Evolutionary conservation across 768 basidiomycete genomes (phyloP).

Genomic region (Fomitopsis serialis): DNA sequence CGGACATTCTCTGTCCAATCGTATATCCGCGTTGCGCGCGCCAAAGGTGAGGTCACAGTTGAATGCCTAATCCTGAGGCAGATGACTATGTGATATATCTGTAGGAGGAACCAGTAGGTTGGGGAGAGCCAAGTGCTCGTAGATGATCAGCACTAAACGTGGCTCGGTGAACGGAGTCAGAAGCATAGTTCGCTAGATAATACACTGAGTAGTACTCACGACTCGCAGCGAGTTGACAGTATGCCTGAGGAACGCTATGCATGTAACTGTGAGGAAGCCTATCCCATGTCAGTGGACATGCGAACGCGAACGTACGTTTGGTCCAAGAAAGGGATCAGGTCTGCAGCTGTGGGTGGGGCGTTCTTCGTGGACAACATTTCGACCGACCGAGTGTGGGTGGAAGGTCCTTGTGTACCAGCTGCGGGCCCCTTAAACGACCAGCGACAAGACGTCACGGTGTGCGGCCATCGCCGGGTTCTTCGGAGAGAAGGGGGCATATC

Average conservation of each 20-base stretch:
- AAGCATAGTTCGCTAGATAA: not conserved
- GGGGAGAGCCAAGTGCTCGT: slow-evolving; percentile 11
- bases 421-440: no score
- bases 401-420: no score
- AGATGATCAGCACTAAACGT: slow-evolving; percentile 4
- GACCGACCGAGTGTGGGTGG: no score
- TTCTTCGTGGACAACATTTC: not conserved
- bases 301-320: not conserved
- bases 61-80: no score
- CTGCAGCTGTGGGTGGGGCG: not conserved
- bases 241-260: not conserved
- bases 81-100: no score
- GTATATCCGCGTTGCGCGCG: no score
- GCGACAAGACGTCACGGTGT: no score
- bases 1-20: no score
- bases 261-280: not conserved
- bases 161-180: not conserved
- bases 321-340: not conserved
- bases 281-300: not conserved
- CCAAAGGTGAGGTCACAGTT: no score
- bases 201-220: not conserved
- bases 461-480: no score
- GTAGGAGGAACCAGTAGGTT: no score
- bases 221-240: not conserved
- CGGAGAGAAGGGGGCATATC: no score